Percentiles rank a stretch among this genome's conserved stretches.
Conservation (phyloP, 306 rosid genomes). For the Trifolium pratense region DNA sequence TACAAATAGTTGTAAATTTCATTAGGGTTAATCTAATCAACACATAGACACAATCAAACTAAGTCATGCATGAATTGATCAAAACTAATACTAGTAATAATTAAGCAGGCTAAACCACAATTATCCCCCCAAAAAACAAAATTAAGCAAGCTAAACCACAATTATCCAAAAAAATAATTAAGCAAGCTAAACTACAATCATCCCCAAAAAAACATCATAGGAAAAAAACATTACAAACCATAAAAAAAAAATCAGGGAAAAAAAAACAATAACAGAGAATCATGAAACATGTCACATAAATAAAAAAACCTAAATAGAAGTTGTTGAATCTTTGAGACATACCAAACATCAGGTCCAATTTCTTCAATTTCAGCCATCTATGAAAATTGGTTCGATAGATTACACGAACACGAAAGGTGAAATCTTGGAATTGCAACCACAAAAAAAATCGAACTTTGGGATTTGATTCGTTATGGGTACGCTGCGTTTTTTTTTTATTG, state of each 20-base stretch:
- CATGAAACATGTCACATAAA: background rate
- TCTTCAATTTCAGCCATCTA: slow-evolving; percentile 57
- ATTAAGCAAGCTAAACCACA: slow-evolving; percentile 13
- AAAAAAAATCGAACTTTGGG: slow-evolving; percentile 24
- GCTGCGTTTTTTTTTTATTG: slow-evolving; percentile 3
- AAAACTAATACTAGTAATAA: slow-evolving; percentile 17
- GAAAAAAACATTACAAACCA: slow-evolving; percentile 2
- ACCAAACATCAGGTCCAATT: slow-evolving; percentile 64
- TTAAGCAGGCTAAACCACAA: slow-evolving; percentile 25
- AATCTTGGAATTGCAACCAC: background rate
- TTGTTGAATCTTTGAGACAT: slow-evolving; percentile 23
- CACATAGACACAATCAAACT: slow-evolving; percentile 21
- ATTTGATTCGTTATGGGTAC: slow-evolving; percentile 28
- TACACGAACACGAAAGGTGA: background rate
- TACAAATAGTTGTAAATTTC: background rate
- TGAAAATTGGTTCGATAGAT: background rate
- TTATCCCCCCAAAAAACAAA: background rate
- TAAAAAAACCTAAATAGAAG: slow-evolving; percentile 16
- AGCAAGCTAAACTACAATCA: slow-evolving; percentile 19
- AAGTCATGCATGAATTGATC: background rate
- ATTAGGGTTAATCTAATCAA: slow-evolving; percentile 20
- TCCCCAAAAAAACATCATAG: background rate
- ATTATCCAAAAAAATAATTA: slow-evolving; percentile 25
- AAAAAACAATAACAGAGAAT: background rate
- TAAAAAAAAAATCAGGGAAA: background rate